Evolutionary conservation across 129 eudicot species (phyloP).

Genomic region (Centaurea solstitialis): DNA sequence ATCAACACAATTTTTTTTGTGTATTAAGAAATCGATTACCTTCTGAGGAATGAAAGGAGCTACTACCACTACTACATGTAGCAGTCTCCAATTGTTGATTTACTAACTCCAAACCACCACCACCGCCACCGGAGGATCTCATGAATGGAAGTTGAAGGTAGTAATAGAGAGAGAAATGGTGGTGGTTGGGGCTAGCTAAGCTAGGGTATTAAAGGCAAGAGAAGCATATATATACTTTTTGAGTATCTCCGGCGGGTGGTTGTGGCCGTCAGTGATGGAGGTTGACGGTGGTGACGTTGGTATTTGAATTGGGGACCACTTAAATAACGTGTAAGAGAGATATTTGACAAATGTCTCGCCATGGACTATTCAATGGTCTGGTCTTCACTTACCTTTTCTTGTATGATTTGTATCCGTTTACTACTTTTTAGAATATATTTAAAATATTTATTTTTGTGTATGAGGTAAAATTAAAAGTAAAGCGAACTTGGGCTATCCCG

Average conservation of each 20-base stretch:
- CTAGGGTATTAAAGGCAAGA: slow-evolving; percentile 60
- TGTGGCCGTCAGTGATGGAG: background rate
- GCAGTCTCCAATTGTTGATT: slow-evolving; percentile 26
- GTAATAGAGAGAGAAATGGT: slow-evolving; percentile 23
- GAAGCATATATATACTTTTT: slow-evolving; percentile 81
- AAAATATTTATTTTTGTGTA: no score
- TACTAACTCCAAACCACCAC: slow-evolving; percentile 43
- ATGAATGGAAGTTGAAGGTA: slow-evolving; percentile 34
- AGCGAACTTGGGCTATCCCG: no score
- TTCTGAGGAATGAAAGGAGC: slow-evolving; percentile 39
- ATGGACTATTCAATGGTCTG: background rate
- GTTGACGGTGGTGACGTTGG: background rate
- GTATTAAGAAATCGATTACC: slow-evolving; percentile 35
- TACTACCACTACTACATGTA: slow-evolving; percentile 24
- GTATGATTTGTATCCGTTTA: no score
- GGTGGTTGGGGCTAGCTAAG: slow-evolving; percentile 63
- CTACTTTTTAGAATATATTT: no score
- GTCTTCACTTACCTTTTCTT: no score
- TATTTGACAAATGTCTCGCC: background rate
- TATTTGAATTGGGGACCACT: background rate
- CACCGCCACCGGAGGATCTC: slow-evolving; percentile 78
- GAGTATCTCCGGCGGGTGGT: background rate
- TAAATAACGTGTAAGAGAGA: background rate
- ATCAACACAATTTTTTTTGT: background rate
- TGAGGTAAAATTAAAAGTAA: no score